These are phyloP conservation scores for Calvatia gigantea DNA, from an alignment of 768 basidiomycete genomes.

Conservation along the genomic window DNA sequence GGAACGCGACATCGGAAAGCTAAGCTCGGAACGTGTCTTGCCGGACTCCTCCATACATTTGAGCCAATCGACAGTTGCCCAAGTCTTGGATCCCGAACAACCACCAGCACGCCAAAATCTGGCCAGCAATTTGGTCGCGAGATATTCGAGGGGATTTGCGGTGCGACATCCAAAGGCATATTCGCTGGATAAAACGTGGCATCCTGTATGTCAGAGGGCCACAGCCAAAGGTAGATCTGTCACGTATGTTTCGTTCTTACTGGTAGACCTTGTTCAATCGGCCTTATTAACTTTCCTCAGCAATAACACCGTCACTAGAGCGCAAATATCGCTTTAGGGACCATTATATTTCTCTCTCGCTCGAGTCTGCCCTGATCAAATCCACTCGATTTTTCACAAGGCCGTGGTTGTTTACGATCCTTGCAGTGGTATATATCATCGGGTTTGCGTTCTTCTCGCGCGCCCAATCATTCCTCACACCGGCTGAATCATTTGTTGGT, in stretches of 20 bases:
- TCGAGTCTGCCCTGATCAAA: constrained; percentile 54
- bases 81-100: neutral
- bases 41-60: constrained; percentile 14
- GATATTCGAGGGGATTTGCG: constrained; percentile 16
- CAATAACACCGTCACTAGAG: constrained; percentile 52
- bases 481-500: constrained; percentile 56
- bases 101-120: constrained; percentile 8
- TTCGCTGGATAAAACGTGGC: constrained; percentile 16
- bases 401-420: constrained; percentile 50
- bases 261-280: neutral
- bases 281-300: constrained; percentile 28
- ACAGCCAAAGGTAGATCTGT: constrained; percentile 49
- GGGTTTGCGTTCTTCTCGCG: constrained; percentile 70
- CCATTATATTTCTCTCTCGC: constrained; percentile 33
- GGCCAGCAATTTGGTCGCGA: constrained; percentile 16
- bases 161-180: constrained; percentile 19
- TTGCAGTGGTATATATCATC: constrained; percentile 63
- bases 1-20: constrained; percentile 3
- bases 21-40: neutral
- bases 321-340: constrained; percentile 38
- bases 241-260: constrained; percentile 31
- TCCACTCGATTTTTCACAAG: constrained; percentile 49
- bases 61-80: constrained; percentile 16
- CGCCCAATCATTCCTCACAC: constrained; percentile 69
- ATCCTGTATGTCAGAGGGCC: constrained; percentile 52